Base-by-base conservation (phyloP, 2,329 filamentous ascomycete species). In the Monilinia fructicola region DNA sequence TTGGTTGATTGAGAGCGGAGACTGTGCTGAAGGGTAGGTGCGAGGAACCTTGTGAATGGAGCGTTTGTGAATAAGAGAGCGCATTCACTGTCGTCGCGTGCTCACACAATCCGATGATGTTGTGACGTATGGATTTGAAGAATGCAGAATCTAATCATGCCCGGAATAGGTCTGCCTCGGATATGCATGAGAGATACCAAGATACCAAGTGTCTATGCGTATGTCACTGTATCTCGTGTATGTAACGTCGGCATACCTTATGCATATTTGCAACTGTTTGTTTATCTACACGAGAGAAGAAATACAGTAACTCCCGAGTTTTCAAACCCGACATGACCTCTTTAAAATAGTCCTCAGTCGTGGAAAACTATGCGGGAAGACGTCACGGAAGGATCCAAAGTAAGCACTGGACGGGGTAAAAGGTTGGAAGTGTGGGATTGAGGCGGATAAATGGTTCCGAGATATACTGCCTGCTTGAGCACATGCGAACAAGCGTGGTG, bases 291-390 rank as follows among this genome's bases (percentile, higher is more conserved):
- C 38, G 38, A 40, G 12, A 40, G 38, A 12, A 12, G 12, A 40
- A 40, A 40, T 7, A 35, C 31, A 40, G 14, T 40, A 12, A 40
- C 38, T 3, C 10, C 38, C 38, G 38, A 40, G 38, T 40, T 40
- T 26, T 26, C n/a, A 48, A 35, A 3, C 9, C n/a, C 54, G 5
- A n/a, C 12, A 12, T 60, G 21, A 7, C 35, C 28, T 38, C 21
- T 35, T 14, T 23, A 1, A 16, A 31, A 46, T 16, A 58, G 26
- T n/a, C 26, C 21, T 28, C 10, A 16, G 3, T 35, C 31, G 31
- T 35, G 6, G 31, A 35, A 31, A 58, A 46, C 12, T 42, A 60
- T 60, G 56, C 12, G 21, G 9, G 42, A 60, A 60, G 56, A 60
- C 56, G 42, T 60, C 56, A 60, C 42, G 26, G 6, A 60, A 38